Conservation (phyloP, 2,329 filamentous ascomycete species). For the Colletotrichum neosansevieriae region DNA sequence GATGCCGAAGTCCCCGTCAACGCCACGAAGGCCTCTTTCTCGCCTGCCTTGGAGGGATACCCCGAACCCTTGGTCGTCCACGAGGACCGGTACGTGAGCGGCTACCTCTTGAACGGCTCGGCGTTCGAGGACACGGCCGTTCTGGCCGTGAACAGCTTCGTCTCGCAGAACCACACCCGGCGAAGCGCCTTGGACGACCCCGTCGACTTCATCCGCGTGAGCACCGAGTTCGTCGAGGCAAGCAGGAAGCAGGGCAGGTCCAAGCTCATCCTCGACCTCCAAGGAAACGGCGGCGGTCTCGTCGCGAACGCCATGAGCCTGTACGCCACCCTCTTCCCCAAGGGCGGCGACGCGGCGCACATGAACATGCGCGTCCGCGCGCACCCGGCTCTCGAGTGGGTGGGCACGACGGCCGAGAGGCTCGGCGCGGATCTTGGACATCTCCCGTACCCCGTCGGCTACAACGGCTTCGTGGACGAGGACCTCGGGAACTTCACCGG, state of each 20-base stretch:
- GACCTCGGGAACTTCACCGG: constrained; percentile 37
- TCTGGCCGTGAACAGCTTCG: constrained; percentile 33
- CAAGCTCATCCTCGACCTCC: constrained; percentile 73
- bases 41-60: constrained; percentile 21
- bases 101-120: constrained; percentile 24
- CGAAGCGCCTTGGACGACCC: constrained; percentile 2
- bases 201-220: constrained; percentile 17
- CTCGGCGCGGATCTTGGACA: not conserved
- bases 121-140: constrained; percentile 30
- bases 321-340: constrained; percentile 33
- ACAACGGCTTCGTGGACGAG: constrained; percentile 40
- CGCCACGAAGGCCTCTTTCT: not conserved
- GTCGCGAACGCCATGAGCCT: constrained; percentile 29
- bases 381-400: constrained; percentile 28
- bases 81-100: constrained; percentile 31
- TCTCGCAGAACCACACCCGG: not conserved
- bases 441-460: constrained; percentile 28
- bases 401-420: constrained; percentile 11
- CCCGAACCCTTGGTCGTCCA: constrained; percentile 33
- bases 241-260: constrained; percentile 61
- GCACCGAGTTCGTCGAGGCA: constrained; percentile 56
- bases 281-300: constrained; percentile 70
- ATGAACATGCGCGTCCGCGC: constrained; percentile 39
- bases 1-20: not conserved
- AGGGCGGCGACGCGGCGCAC: constrained; percentile 1